Evolutionary conservation across 371 early-diverging fungal species (phyloP).

Genomic region (Conidiobolus incongruus): DNA sequence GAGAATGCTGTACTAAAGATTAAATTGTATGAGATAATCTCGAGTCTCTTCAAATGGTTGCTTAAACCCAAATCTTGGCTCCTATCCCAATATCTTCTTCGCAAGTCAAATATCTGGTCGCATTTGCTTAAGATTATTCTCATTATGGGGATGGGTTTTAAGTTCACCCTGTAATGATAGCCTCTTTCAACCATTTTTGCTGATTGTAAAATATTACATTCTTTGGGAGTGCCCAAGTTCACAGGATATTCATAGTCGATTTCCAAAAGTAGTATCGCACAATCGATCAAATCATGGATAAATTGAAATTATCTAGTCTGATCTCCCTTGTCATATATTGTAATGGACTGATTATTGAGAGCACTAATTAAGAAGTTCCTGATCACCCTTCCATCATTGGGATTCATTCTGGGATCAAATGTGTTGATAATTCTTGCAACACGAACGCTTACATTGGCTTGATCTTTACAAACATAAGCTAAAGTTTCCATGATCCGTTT

Average conservation of each 20-base stretch:
- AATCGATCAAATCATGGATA: slow-evolving; percentile 70
- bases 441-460: slow-evolving; percentile 59
- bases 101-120: slow-evolving; percentile 61
- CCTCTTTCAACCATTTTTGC: slow-evolving; percentile 48
- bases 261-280: slow-evolving; percentile 59
- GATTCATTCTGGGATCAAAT: slow-evolving; percentile 74
- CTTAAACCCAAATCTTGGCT: slow-evolving; percentile 42
- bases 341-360: slow-evolving; percentile 45
- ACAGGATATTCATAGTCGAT: slow-evolving; percentile 44
- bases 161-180: slow-evolving; percentile 31
- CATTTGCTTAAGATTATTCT: slow-evolving; percentile 64
- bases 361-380: slow-evolving; percentile 80
- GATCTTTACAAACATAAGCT: slow-evolving; percentile 56
- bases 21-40: slow-evolving; percentile 33
- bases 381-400: slow-evolving; percentile 72
- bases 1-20: background rate
- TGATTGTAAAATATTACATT: slow-evolving; percentile 60
- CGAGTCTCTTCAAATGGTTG: slow-evolving; percentile 75
- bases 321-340: slow-evolving; percentile 60
- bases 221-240: slow-evolving; percentile 74
- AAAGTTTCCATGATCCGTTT: slow-evolving; percentile 75
- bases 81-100: slow-evolving; percentile 38
- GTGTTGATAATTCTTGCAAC: slow-evolving; percentile 70
- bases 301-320: slow-evolving; percentile 81
- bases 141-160: slow-evolving; percentile 41